phyloP scores from a whole-genome alignment of 2,329 filamentous ascomycete genomes.

The Pochonia chlamydosporia region DNA sequence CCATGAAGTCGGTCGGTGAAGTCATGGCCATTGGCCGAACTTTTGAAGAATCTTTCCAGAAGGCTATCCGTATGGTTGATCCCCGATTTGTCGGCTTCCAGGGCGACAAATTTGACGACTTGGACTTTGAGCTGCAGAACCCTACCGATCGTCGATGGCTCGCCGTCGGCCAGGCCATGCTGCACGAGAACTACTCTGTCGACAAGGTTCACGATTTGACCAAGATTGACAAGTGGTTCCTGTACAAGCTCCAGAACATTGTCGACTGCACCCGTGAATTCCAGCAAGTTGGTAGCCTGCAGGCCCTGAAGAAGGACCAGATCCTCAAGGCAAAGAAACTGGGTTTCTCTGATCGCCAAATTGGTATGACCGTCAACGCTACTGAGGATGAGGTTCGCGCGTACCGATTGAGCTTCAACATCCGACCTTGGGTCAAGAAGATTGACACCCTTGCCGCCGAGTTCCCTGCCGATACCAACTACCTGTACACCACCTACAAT shows the following conservation, averaged over 20 bases:
- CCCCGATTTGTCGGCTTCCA: conserved; percentile 89
- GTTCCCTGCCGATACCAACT: conserved; percentile 92
- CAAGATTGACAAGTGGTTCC: conserved; percentile 99
- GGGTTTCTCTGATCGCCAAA: conserved; percentile 96
- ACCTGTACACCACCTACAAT: conserved; percentile 97
- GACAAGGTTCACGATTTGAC: conserved; percentile 88
- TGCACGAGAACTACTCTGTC: conserved; percentile 92
- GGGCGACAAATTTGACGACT: conserved; percentile 87
- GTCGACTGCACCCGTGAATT: conserved; percentile 86
- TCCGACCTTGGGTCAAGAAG: conserved; percentile 95
- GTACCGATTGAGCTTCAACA: conserved; percentile 76
- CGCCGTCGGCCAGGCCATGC: conserved; percentile 94
- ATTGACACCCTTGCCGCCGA: conserved; percentile 97
- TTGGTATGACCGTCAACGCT: conserved; percentile 76
- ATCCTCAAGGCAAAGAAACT: conserved; percentile 92
- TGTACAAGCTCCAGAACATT: conserved; percentile 97
- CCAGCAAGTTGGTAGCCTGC: conserved; percentile 74
- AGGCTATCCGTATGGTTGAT: conserved; percentile 95
- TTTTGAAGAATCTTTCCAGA: conserved; percentile 98
- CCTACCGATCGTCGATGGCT: conserved; percentile 96
- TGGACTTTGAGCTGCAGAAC: conserved; percentile 85
- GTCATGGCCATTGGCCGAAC: conserved; percentile 99
- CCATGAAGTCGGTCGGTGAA: conserved; percentile 99
- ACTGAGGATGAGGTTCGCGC: conserved; percentile 88
- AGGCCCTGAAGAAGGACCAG: conserved; percentile 81